A percentile compares a stretch with the other conserved stretches of the same genome.
Conservation (phyloP, 352 stramenopile genomes). For the Halophytophthora batemanensis region DNA sequence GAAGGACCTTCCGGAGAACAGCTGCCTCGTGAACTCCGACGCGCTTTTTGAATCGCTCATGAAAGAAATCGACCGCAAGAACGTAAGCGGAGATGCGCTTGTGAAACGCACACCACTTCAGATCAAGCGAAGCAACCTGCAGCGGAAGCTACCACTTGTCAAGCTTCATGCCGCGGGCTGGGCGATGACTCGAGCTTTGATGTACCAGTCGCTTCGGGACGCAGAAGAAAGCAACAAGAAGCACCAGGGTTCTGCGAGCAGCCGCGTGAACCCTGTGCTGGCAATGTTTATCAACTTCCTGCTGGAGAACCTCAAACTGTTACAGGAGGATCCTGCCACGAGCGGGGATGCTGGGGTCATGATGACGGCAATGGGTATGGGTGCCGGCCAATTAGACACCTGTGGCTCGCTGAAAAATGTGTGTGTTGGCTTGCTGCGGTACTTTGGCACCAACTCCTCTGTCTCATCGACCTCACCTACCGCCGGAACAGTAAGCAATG, state of each 20-base stretch:
- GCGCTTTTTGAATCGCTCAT: slow-evolving; percentile 83
- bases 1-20: slow-evolving; percentile 66
- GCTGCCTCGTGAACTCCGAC: slow-evolving; percentile 54
- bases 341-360: background rate
- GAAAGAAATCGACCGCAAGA: slow-evolving; percentile 79
- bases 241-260: slow-evolving; percentile 5
- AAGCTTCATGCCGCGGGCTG: slow-evolving; percentile 78
- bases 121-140: slow-evolving; percentile 43
- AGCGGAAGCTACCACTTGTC: slow-evolving; percentile 59
- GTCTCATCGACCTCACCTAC: slow-evolving; percentile 3
- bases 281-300: slow-evolving; percentile 52
- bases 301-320: slow-evolving; percentile 55
- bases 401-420: slow-evolving; percentile 57
- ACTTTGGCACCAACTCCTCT: slow-evolving; percentile 32
- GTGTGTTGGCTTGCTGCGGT: slow-evolving; percentile 65
- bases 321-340: slow-evolving; percentile 11
- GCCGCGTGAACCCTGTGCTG: slow-evolving; percentile 50
- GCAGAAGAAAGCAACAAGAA: slow-evolving; percentile 9
- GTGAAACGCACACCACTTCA: slow-evolving; percentile 29
- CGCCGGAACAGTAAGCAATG: background rate
- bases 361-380: background rate
- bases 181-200: slow-evolving; percentile 73
- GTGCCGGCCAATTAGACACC: slow-evolving; percentile 11
- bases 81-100: slow-evolving; percentile 5
- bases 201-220: slow-evolving; percentile 70